These are phyloP conservation scores for Reutealis trisperma DNA, from an alignment of 345 rosid species.

Conservation along the genomic window DNA sequence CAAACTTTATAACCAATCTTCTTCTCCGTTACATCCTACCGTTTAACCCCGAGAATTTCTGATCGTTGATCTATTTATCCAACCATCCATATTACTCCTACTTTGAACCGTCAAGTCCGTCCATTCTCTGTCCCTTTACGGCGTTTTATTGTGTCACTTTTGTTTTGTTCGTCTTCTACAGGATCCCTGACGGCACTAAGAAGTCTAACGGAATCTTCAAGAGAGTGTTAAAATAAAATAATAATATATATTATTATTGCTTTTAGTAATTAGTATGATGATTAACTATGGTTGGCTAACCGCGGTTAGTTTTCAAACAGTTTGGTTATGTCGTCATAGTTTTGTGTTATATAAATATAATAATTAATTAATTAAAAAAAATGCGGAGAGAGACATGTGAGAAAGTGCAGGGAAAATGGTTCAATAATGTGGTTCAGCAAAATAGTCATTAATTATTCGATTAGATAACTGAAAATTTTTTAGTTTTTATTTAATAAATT, in stretches of 20 bases:
- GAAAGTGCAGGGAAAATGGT: too few species aligned
- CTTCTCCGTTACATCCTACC: constrained; percentile 20
- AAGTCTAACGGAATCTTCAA: constrained; percentile 16
- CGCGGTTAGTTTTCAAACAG: too few species aligned
- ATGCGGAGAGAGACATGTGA: too few species aligned
- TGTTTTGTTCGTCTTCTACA: constrained; percentile 6
- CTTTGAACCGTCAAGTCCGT: constrained; percentile 26
- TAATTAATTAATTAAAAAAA: too few species aligned
- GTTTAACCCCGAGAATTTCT: constrained; percentile 12
- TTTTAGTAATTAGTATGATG: background rate
- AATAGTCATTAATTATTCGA: too few species aligned
- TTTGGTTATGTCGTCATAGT: too few species aligned
- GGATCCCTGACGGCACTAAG: constrained; percentile 1
- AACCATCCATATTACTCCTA: constrained; percentile 20
- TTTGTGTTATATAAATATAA: too few species aligned
- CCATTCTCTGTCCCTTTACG: constrained; percentile 7
- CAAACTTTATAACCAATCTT: constrained; percentile 17
- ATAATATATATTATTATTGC: background rate
- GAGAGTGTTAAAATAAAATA: background rate
- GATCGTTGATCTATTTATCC: constrained; percentile 28
- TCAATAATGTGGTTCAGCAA: too few species aligned
- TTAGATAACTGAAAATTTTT: too few species aligned
- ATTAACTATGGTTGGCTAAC: constrained; percentile 1
- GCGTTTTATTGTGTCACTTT: background rate
- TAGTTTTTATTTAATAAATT: too few species aligned